Evolutionary conservation across 225 moss, liverwort and hornwort genomes (phyloP).

Genomic region (Bryum argenteum): DNA sequence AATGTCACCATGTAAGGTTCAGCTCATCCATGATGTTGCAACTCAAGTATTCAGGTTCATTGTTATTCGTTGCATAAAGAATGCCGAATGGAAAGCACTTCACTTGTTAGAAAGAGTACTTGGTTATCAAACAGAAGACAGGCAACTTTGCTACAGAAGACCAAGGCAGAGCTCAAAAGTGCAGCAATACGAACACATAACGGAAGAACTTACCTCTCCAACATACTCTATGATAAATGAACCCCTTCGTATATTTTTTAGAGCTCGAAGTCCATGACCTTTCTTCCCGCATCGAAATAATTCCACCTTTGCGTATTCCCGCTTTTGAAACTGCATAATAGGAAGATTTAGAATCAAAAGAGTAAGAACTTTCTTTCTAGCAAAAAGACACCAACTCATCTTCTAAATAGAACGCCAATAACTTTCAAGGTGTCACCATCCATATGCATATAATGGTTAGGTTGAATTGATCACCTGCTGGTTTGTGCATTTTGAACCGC

Average conservation of each 20-base stretch:
- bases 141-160: slow-evolving; percentile 7
- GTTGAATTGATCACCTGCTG: slow-evolving; percentile 61
- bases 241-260: slow-evolving; percentile 62
- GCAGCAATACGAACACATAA: neutral
- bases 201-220: slow-evolving; percentile 71
- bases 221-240: slow-evolving; percentile 93
- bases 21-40: neutral
- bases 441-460: neutral
- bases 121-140: neutral
- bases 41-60: neutral
- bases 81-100: slow-evolving; percentile 3
- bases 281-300: slow-evolving; percentile 88
- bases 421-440: slow-evolving; percentile 3
- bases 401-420: neutral
- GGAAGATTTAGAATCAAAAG: neutral
- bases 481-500: slow-evolving; percentile 77
- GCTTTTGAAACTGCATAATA: slow-evolving; percentile 76
- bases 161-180: slow-evolving; percentile 3
- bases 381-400: slow-evolving; percentile 12
- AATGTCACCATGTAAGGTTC: neutral
- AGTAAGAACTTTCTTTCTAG: neutral
- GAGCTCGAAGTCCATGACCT: slow-evolving; percentile 75
- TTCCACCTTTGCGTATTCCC: slow-evolving; percentile 69
- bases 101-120: neutral
- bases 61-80: slow-evolving; percentile 7